Evolutionary conservation across 2,329 filamentous ascomycete species (phyloP).

Genomic region (Ophiognomonia clavigignenti-juglandacearum): DNA sequence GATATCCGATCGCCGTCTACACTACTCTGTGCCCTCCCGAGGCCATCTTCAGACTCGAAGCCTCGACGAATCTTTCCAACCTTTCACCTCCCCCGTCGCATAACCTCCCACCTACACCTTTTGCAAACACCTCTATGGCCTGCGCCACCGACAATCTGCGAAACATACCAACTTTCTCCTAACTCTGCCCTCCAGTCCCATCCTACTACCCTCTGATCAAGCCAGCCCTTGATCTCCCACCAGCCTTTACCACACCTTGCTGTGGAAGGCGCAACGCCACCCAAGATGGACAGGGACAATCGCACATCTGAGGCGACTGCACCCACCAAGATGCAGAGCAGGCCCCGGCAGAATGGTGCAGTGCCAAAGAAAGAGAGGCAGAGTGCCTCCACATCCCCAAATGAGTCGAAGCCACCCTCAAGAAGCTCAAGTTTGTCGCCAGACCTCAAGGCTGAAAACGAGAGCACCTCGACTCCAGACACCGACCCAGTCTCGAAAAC

Average conservation of each 20-base stretch:
- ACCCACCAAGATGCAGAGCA: conserved; percentile 38
- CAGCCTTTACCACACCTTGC: neutral
- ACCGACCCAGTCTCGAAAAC: conserved; percentile 61
- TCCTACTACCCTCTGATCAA: too few relatives aligned
- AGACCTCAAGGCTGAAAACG: conserved; percentile 42
- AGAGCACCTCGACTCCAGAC: conserved; percentile 43
- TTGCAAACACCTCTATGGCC: conserved; percentile 11
- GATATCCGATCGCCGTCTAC: conserved; percentile 7
- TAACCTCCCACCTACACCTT: neutral
- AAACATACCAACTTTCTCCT: too few relatives aligned
- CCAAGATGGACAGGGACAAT: conserved; percentile 24
- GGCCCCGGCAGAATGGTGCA: conserved; percentile 29
- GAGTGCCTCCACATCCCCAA: conserved; percentile 35
- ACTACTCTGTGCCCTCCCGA: conserved; percentile 4
- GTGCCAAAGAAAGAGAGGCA: conserved; percentile 35
- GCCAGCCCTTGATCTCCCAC: neutral
- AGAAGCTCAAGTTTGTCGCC: conserved; percentile 39
- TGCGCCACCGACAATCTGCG: neutral
- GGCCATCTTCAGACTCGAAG: conserved; percentile 3
- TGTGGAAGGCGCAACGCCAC: conserved; percentile 7
- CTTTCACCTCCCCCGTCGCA: neutral
- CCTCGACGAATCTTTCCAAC: neutral
- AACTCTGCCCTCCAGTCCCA: too few relatives aligned
- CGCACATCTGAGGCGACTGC: conserved; percentile 19
- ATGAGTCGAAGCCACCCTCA: conserved; percentile 33